phyloP scores from a whole-genome alignment of 306 rosid genomes.

The Cucumis hystrix region DNA sequence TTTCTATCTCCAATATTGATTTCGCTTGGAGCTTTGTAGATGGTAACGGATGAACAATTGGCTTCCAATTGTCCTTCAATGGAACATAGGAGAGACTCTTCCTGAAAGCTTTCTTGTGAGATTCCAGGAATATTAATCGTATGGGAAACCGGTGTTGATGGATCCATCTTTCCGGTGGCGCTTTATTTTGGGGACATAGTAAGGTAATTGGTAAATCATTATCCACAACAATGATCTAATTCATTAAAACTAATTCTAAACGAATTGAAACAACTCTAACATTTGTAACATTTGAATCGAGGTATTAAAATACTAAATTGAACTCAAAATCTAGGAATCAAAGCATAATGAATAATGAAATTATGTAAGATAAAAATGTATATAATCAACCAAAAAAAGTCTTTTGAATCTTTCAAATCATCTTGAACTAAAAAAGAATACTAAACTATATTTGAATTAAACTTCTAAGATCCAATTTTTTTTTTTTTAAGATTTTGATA shows the following conservation, averaged over 20 bases:
- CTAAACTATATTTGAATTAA: too few species aligned
- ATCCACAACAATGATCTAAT: not conserved
- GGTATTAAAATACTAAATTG: too few species aligned
- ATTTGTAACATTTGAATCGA: too few species aligned
- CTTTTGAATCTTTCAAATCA: too few species aligned
- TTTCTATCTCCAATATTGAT: not conserved
- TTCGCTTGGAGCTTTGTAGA: constrained; percentile 27
- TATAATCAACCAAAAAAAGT: too few species aligned
- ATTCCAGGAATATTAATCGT: not conserved
- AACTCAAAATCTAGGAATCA: too few species aligned
- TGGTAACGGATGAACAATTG: constrained; percentile 17
- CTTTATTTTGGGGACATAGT: not conserved
- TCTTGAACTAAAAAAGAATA: too few species aligned
- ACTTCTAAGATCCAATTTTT: too few species aligned
- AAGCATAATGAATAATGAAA: too few species aligned
- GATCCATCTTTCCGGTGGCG: not conserved
- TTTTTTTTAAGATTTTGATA: too few species aligned
- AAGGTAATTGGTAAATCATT: not conserved
- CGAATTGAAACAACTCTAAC: too few species aligned
- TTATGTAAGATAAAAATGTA: too few species aligned
- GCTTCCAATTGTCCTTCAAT: constrained; percentile 35
- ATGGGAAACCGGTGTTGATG: not conserved
- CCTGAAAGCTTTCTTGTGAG: not conserved
- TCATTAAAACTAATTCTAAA: not conserved
- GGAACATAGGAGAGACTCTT: constrained; percentile 21